Conservation (phyloP, 2,329 filamentous ascomycete genomes). For the Exophiala dermatitidis region DNA sequence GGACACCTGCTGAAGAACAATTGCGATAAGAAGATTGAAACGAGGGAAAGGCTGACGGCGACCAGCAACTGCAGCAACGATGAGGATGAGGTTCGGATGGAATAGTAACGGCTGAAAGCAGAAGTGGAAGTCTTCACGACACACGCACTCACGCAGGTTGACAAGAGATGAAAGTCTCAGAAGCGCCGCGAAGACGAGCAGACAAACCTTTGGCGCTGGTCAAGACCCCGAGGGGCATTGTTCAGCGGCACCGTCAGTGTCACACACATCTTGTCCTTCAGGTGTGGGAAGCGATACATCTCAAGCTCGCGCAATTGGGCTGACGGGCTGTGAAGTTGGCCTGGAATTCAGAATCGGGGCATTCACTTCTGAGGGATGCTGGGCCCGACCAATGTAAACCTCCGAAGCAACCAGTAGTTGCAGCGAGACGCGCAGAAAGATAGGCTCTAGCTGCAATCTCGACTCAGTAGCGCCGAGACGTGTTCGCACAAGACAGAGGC, state of each 20-base stretch:
- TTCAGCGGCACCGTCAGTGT: neutral
- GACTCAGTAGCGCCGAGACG: neutral
- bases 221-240: neutral
- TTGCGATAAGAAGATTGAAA: constrained; percentile 8
- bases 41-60: constrained; percentile 20
- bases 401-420: neutral
- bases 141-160: neutral
- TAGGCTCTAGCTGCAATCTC: neutral
- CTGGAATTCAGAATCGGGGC: neutral
- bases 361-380: neutral
- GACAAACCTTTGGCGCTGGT: neutral
- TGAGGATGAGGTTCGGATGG: constrained; percentile 10
- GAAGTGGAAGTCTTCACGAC: constrained; percentile 1
- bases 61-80: constrained; percentile 21
- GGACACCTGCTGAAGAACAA: constrained; percentile 6
- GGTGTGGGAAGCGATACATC: neutral
- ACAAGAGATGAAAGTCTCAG: neutral
- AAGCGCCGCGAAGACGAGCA: neutral
- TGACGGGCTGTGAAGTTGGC: neutral
- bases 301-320: neutral
- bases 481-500: neutral
- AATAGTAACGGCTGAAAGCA: constrained; percentile 1
- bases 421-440: neutral
- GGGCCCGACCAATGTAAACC: neutral
- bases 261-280: neutral